These are phyloP conservation scores for Ehretia macrophylla DNA, from an alignment of 257 asterid genomes.

Conservation along the genomic window DNA sequence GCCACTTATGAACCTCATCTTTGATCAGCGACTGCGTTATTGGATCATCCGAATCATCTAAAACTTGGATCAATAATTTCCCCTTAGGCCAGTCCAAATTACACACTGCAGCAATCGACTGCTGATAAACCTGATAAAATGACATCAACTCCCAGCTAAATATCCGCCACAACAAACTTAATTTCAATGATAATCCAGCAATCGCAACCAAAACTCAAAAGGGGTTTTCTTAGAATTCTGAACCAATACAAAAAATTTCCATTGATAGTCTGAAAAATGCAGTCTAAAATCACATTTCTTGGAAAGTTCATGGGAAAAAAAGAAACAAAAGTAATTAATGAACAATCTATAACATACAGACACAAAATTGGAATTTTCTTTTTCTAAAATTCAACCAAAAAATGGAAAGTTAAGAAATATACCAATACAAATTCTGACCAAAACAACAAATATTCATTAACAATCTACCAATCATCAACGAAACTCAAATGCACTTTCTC, in stretches of 20 bases:
- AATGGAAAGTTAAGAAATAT: not conserved
- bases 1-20: slow-evolving; percentile 90
- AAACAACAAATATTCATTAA: too few species aligned
- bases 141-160: not conserved
- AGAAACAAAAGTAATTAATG: too few species aligned
- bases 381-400: not conserved
- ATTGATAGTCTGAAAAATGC: too few species aligned
- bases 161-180: slow-evolving; percentile 6
- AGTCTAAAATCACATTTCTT: too few species aligned
- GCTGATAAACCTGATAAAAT: slow-evolving; percentile 74
- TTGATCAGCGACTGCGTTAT: slow-evolving; percentile 53
- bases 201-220: slow-evolving; percentile 7
- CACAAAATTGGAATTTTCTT: too few species aligned
- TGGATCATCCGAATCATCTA: slow-evolving; percentile 89
- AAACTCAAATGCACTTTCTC: not conserved
- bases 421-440: too few species aligned
- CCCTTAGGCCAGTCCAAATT: slow-evolving; percentile 87
- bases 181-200: not conserved
- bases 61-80: slow-evolving; percentile 70
- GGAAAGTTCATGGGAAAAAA: too few species aligned
- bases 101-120: slow-evolving; percentile 85
- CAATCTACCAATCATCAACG: not conserved
- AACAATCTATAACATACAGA: too few species aligned
- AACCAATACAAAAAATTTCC: too few species aligned
- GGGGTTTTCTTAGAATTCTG: too few species aligned